Base-by-base conservation (phyloP, 2,329 filamentous ascomycete species). In the Teratosphaeriaceae sp. region DNA sequence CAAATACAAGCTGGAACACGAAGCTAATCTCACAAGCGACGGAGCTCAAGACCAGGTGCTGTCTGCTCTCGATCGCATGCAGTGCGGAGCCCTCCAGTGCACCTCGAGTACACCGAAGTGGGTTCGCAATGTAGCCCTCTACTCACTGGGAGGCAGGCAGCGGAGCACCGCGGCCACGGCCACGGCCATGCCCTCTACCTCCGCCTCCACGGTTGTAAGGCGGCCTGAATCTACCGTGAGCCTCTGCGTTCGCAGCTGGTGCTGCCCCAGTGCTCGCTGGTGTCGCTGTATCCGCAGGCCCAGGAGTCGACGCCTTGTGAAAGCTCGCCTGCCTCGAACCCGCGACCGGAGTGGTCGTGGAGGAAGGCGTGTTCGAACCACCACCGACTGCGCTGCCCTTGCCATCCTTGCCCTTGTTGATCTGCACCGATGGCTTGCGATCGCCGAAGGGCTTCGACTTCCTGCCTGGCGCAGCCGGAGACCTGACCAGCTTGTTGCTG, bases 381-480 rank as follows among this genome's bases (percentile, higher is more conserved):
- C 34, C 42, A 19, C 9, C 31, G 9, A 18, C 20, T 6, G 8
- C 31, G 11, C 16, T 15, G 26, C 33, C 26, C n/a, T 40, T 34
- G 21, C 37, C 45, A 34, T 47, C 45, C 40, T 29, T 43, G 40
- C 15, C 41, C 38, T 51, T 51, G 37, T 47, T 43, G 30, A 42
- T 47, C 36, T 39, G 45, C 21, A 45, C 46, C 29, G 45, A 46
- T 12, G 50, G 38, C 24, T 43, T 48, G 6, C 49, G 34, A 9
- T 54, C 51, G 21, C 48, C 37, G n/a, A 7, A 43, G 31, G 13
- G 49, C 45, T 33, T 53, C 39, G n/a, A 15, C 8, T 29, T 21
- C 34, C 40, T 38, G 38, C 24, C 43, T 29, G 23, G 44, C 26
- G 23, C 19, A 21, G 24, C 19, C 3, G 26, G 26, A n/a, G 38